Conservation (phyloP, 2,329 filamentous ascomycete genomes). For the Aspergillus sp. region DNA sequence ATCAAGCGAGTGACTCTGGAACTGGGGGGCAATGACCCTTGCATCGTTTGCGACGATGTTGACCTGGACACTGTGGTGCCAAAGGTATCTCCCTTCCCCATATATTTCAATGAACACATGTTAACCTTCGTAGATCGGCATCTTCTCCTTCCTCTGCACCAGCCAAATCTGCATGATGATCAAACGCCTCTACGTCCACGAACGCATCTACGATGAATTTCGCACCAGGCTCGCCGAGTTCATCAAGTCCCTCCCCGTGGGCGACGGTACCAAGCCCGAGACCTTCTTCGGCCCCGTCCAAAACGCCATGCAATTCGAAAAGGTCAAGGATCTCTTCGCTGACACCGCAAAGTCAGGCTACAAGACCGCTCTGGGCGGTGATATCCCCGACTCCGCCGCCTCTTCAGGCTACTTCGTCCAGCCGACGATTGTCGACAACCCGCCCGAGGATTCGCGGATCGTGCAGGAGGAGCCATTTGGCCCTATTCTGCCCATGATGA, state of each 20-base stretch:
- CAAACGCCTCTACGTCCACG: conserved; percentile 57
- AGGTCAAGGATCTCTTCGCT: conserved; percentile 50
- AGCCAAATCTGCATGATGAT: conserved; percentile 52
- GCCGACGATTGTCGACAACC: conserved; percentile 54
- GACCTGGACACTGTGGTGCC: conserved; percentile 42
- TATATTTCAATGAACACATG: not conserved
- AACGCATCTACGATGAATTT: conserved; percentile 53
- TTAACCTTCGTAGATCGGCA: conserved; percentile 31
- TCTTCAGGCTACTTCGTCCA: conserved; percentile 51
- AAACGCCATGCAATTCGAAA: conserved; percentile 60
- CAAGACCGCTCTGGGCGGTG: conserved; percentile 47
- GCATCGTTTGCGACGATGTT: conserved; percentile 48
- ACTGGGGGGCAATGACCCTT: conserved; percentile 51
- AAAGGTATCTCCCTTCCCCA: conserved; percentile 16
- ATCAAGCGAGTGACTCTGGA: conserved; percentile 51
- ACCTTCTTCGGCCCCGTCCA: conserved; percentile 55
- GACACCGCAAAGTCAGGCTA: conserved; percentile 51
- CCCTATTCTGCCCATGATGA: conserved; percentile 57
- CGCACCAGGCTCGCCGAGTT: conserved; percentile 41
- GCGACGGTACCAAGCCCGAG: conserved; percentile 34
- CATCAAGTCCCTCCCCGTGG: conserved; percentile 37
- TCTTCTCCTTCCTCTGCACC: conserved; percentile 47
- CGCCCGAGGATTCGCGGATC: conserved; percentile 49
- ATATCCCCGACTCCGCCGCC: conserved; percentile 32
- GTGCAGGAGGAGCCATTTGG: conserved; percentile 57